Conservation (phyloP, 768 basidiomycete species). For the Trichaptum fuscoviolaceum region DNA sequence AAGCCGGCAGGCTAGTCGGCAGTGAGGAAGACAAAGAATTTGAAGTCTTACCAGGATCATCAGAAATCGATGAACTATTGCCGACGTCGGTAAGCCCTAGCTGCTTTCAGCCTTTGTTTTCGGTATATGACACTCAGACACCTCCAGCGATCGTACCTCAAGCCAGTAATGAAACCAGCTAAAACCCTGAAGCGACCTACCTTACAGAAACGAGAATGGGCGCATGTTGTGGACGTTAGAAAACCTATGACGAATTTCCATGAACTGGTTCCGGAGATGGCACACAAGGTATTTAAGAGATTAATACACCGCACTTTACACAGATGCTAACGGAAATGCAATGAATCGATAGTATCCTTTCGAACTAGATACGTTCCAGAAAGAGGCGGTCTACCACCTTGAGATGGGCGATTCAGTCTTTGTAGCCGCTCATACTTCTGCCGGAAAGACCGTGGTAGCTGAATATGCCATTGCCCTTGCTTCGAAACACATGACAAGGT, state of each 20-base stretch:
- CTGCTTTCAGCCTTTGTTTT: neutral
- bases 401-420: conserved; percentile 98
- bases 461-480: conserved; percentile 98
- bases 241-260: conserved; percentile 84
- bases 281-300: conserved; percentile 62
- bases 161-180: conserved; percentile 40
- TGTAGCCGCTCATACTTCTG: conserved; percentile 99
- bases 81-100: conserved; percentile 43
- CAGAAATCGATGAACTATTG: conserved; percentile 76
- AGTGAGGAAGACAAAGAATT: neutral
- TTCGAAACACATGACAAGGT: conserved; percentile 99
- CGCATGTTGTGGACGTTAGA: conserved; percentile 93
- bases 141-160: conserved; percentile 51
- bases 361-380: conserved; percentile 97
- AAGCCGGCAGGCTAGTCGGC: neutral
- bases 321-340: neutral
- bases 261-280: conserved; percentile 95
- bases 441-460: conserved; percentile 98
- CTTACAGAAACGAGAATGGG: conserved; percentile 89
- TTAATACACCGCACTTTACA: neutral
- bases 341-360: conserved; percentile 78
- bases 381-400: conserved; percentile 95
- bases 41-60: neutral
- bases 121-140: conserved; percentile 11
- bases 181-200: conserved; percentile 39